Evolutionary conservation across 108 stramenopile genomes (phyloP).

Genomic region (Nitzschia sp.): DNA sequence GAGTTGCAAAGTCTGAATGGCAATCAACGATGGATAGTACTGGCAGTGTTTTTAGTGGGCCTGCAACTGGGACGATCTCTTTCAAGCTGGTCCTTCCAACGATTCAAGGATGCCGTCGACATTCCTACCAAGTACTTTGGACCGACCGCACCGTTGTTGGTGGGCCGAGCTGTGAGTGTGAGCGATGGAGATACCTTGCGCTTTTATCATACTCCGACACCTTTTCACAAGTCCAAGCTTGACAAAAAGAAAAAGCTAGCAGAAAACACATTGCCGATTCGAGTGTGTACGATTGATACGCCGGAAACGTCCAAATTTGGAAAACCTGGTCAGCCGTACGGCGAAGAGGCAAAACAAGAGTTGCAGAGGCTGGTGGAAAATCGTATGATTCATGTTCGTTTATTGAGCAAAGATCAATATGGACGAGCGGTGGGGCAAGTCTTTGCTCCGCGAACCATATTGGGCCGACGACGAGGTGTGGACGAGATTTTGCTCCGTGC

Average conservation of each 20-base stretch:
- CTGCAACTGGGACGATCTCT: constrained; percentile 8
- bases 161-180: constrained; percentile 42
- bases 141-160: constrained; percentile 18
- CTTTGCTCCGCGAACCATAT: background rate
- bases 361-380: constrained; percentile 23
- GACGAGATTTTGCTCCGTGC: constrained; percentile 48
- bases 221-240: constrained; percentile 33
- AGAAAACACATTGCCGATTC: constrained; percentile 44
- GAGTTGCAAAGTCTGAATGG: background rate
- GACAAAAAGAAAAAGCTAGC: constrained; percentile 28
- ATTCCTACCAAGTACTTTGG: constrained; percentile 44
- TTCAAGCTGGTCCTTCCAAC: constrained; percentile 15
- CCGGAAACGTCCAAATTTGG: constrained; percentile 56
- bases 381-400: constrained; percentile 17
- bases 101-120: constrained; percentile 26
- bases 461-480: constrained; percentile 7
- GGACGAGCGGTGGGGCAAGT: constrained; percentile 51
- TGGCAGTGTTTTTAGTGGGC: constrained; percentile 17
- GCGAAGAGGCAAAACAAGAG: constrained; percentile 51
- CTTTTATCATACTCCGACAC: constrained; percentile 46
- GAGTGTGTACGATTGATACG: constrained; percentile 58
- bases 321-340: constrained; percentile 58
- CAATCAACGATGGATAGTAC: background rate
- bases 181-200: constrained; percentile 60
- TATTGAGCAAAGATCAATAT: constrained; percentile 55